Conservation (phyloP, 2,329 filamentous ascomycete genomes). For the Colletotrichum acutatum region DNA sequence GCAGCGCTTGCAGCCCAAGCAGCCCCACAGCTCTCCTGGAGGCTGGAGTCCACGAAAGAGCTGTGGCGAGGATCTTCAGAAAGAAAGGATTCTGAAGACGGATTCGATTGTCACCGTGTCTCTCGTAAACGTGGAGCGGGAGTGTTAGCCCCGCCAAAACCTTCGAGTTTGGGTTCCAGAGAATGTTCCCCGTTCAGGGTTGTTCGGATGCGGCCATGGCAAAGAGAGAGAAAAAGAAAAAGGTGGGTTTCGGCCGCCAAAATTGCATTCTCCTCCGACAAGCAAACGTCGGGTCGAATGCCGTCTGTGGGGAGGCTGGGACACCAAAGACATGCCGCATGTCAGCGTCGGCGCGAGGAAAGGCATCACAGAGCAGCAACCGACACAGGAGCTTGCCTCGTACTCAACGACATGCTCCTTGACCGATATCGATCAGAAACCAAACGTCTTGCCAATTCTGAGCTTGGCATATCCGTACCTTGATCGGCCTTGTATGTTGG, state of each 20-base stretch:
- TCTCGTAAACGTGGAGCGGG: slow-evolving; percentile 10
- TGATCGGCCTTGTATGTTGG: neutral
- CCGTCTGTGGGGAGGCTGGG: neutral
- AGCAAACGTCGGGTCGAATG: neutral
- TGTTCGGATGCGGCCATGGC: slow-evolving; percentile 13
- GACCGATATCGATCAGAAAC: slow-evolving; percentile 2
- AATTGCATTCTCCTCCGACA: neutral
- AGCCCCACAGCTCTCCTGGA: no score
- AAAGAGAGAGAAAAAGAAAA: neutral
- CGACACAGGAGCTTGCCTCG: neutral
- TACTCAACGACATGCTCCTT: neutral
- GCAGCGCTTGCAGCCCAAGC: slow-evolving; percentile 1
- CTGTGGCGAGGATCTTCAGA: slow-evolving; percentile 11
- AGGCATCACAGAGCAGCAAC: neutral
- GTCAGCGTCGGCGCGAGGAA: neutral
- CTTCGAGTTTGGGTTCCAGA: slow-evolving; percentile 19
- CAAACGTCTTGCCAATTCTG: neutral
- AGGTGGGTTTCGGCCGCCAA: neutral
- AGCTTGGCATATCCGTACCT: neutral
- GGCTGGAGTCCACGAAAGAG: neutral
- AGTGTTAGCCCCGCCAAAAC: slow-evolving; percentile 12
- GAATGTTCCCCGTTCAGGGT: neutral
- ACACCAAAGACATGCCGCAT: neutral
- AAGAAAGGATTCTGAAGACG: neutral
- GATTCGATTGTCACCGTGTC: neutral